These are phyloP conservation scores for Russula lepida DNA, from an alignment of 768 basidiomycete genomes.

Conservation along the genomic window DNA sequence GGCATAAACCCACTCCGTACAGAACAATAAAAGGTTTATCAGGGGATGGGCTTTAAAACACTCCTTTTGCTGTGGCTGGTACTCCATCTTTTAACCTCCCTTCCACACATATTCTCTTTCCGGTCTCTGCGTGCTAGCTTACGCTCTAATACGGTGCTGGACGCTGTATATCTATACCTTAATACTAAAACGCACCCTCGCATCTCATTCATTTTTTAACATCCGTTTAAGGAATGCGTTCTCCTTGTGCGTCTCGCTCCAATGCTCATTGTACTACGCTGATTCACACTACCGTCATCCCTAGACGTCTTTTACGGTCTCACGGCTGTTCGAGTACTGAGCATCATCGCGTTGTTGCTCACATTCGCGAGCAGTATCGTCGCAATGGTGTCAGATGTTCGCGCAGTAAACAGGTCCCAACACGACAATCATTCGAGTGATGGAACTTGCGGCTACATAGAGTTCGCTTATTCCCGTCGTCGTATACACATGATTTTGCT, in stretches of 20 bases:
- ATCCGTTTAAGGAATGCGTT: constrained; percentile 5
- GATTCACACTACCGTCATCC: neutral
- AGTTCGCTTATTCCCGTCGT: constrained; percentile 1
- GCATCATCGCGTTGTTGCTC: constrained; percentile 69
- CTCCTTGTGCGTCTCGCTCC: constrained; percentile 3
- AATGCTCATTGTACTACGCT: neutral
- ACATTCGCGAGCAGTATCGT: constrained; percentile 76
- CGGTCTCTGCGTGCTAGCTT: neutral
- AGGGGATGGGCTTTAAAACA: neutral
- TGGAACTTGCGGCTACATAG: constrained; percentile 30
- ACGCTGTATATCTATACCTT: constrained; percentile 2
- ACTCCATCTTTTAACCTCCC: neutral
- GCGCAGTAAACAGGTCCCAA: constrained; percentile 59
- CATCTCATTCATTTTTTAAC: neutral
- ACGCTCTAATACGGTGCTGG: constrained; percentile 16
- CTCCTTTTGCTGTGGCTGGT: neutral
- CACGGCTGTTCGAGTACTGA: constrained; percentile 69
- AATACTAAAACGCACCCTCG: neutral
- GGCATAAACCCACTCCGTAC: neutral
- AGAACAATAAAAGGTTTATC: neutral
- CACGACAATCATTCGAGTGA: constrained; percentile 32
- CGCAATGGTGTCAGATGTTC: constrained; percentile 61
- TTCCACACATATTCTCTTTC: neutral
- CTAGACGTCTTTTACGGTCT: constrained; percentile 64
- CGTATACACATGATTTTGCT: neutral